Evolutionary conservation across 306 rosid species (phyloP).

Genomic region (Glycine latifolia): DNA sequence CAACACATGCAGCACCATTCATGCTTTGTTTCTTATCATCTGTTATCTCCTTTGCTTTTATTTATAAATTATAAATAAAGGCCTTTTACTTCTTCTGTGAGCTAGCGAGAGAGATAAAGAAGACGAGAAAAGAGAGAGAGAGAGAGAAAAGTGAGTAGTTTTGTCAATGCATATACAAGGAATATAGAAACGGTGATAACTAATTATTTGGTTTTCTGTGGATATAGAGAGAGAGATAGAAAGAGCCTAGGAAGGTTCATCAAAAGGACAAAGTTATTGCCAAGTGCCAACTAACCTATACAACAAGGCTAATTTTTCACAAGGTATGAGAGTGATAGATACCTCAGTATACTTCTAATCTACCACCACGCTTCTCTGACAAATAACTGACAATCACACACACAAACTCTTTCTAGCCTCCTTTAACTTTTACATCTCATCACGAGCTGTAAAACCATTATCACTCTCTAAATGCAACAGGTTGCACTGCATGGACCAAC

Average conservation of each 20-base stretch:
- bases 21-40: slow-evolving; percentile 55
- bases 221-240: slow-evolving; percentile 12
- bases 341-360: slow-evolving; percentile 31
- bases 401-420: background rate
- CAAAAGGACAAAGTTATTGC: slow-evolving; percentile 54
- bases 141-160: slow-evolving; percentile 9
- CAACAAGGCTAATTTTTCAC: slow-evolving; percentile 68
- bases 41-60: slow-evolving; percentile 35
- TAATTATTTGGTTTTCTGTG: slow-evolving; percentile 48
- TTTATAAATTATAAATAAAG: background rate
- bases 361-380: slow-evolving; percentile 46
- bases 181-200: slow-evolving; percentile 32
- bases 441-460: slow-evolving; percentile 77
- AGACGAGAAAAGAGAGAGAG: slow-evolving; percentile 26
- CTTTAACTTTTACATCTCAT: slow-evolving; percentile 59
- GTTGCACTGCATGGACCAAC: slow-evolving; percentile 63
- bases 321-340: slow-evolving; percentile 48
- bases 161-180: slow-evolving; percentile 41
- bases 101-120: slow-evolving; percentile 43
- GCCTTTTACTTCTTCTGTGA: slow-evolving; percentile 30
- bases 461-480: slow-evolving; percentile 52
- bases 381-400: slow-evolving; percentile 57
- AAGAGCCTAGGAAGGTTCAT: slow-evolving; percentile 56
- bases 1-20: slow-evolving; percentile 63
- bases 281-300: slow-evolving; percentile 60